These are phyloP conservation scores for Albophoma yamanashiensis DNA, from an alignment of 2,329 filamentous ascomycete genomes.

Conservation along the genomic window DNA sequence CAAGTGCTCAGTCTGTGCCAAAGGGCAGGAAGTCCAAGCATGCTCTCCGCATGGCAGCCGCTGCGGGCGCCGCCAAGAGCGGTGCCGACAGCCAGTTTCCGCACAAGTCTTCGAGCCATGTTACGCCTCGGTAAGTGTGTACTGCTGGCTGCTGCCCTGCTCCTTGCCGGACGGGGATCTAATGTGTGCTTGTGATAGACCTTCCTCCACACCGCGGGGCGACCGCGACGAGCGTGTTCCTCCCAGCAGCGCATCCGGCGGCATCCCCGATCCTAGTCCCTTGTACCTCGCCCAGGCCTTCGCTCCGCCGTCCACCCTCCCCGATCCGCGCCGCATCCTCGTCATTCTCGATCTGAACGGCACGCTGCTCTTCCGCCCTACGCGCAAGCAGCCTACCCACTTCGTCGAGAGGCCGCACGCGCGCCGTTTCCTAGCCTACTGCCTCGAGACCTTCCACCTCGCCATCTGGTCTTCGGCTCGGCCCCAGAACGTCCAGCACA, in stretches of 20 bases:
- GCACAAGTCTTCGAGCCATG: neutral
- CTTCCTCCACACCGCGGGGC: neutral
- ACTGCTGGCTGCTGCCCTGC: neutral
- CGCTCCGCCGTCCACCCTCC: conserved; percentile 27
- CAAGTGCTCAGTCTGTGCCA: neutral
- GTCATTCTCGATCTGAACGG: conserved; percentile 91
- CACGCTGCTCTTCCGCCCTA: conserved; percentile 67
- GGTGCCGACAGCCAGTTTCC: neutral
- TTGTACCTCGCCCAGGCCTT: conserved; percentile 50
- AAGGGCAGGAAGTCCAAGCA: neutral
- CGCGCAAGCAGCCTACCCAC: conserved; percentile 29
- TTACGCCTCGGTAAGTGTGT: neutral
- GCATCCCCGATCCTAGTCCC: conserved; percentile 48
- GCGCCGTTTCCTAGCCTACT: conserved; percentile 57
- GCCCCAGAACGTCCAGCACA: conserved; percentile 57
- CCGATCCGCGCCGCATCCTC: conserved; percentile 52
- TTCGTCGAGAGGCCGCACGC: conserved; percentile 62
- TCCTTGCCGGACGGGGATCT: neutral
- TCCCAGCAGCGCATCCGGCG: conserved; percentile 35
- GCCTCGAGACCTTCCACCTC: conserved; percentile 64
- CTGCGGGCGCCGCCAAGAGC: neutral
- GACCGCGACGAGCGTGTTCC: conserved; percentile 3
- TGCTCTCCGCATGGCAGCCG: neutral
- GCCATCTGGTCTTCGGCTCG: conserved; percentile 88
- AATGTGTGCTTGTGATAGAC: neutral